Evolutionary conservation across 352 stramenopile genomes (phyloP), one percentile per base, ranked within the genome.

Genomic region (Phytopythium mirpurense): DNA sequence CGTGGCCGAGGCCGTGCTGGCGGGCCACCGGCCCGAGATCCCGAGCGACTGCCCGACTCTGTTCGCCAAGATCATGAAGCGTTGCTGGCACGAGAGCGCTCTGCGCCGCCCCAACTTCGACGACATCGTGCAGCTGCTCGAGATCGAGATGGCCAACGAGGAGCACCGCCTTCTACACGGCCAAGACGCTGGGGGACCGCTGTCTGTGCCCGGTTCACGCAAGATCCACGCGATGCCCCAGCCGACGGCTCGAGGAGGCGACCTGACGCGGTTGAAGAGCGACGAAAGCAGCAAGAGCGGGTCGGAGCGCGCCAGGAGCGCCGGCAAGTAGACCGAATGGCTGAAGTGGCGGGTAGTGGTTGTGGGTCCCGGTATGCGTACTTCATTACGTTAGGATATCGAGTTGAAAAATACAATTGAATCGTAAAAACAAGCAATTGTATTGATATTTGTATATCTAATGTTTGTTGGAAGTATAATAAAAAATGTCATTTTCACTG

Each of bases 1-100:
- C 0, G 68, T 92, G 10, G 67, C 78, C n/a, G 81, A 92, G 49
- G 81, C 81, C 18, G 81, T 92, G 19, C 58, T 92, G 29, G 68
- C 49, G 36, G 81, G 81, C 15, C 69, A 74, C n/a, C 78, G 81
- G 0, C 81, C 81, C 0, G 59, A 66, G 36, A 90, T 92, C 56
- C 78, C 76, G 11, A 55, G 62, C 16, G 48, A 74, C 32, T 92
- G 81, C 35, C 81, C 78, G 44, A 70, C 61, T 16, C 57, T 88
- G 26, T 90, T 92, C 65, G 65, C 68, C 35, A 92, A 88, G 68
- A 86, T 92, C 67, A 92, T 92, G 81, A 72, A 74, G 27, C 77
- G 77, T 15, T 88, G 78, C 56, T 92, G 81, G 81, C 78, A 90
- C 61, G 63, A 86, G 35, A 83, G 83, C 43, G 73, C 81, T 0